phyloP scores from a whole-genome alignment of 2,329 filamentous ascomycete species.

The Zymoseptoria brevis region DNA sequence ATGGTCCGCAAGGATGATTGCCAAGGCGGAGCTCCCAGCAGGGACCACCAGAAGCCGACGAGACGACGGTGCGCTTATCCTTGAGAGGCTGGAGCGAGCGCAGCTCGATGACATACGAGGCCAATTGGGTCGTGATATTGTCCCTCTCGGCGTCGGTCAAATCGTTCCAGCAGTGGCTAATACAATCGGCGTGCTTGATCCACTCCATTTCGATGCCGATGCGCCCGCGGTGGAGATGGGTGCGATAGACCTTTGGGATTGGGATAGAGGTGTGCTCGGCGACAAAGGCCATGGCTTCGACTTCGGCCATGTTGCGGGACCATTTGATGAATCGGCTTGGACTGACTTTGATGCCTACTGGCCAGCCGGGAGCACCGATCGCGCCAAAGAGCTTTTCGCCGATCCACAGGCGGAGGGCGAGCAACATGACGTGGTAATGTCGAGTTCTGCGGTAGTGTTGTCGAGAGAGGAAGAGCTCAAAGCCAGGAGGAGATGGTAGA shows the following conservation, averaged over 20 bases:
- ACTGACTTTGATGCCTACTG: constrained; percentile 1
- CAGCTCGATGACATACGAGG: constrained; percentile 4
- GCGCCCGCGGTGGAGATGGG: constrained; percentile 34
- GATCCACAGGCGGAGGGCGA: constrained; percentile 3
- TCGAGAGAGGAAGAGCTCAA: neutral
- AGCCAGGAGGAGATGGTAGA: neutral
- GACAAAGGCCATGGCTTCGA: constrained; percentile 35
- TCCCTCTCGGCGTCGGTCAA: constrained; percentile 3
- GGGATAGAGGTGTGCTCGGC: constrained; percentile 37
- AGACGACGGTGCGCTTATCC: neutral
- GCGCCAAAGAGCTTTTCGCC: neutral
- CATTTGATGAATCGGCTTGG: constrained; percentile 6
- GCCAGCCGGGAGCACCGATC: neutral
- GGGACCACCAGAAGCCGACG: constrained; percentile 4
- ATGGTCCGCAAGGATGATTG: constrained; percentile 5
- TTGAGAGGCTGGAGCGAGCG: neutral
- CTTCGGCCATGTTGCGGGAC: constrained; percentile 26
- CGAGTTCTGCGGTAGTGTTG: too few species aligned
- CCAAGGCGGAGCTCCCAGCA: constrained; percentile 9
- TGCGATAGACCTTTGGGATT: constrained; percentile 38
- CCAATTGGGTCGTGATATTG: neutral
- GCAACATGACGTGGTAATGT: neutral
- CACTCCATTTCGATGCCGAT: constrained; percentile 41
- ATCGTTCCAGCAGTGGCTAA: neutral
- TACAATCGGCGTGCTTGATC: constrained; percentile 8